These are phyloP conservation scores for Russula olivacea DNA, from an alignment of 768 basidiomycete genomes.

Conservation along the genomic window DNA sequence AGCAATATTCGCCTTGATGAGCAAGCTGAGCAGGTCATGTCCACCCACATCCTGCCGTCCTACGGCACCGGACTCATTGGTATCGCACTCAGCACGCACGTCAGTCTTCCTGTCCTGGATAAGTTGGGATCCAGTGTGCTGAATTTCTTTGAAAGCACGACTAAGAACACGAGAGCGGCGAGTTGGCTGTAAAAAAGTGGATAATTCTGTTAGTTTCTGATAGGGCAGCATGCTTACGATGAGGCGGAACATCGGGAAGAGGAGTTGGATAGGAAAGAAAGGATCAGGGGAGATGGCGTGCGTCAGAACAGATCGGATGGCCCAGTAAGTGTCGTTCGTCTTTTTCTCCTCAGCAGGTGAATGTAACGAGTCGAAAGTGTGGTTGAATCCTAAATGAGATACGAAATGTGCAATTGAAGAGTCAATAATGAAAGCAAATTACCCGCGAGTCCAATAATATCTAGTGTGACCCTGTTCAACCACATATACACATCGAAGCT, in stretches of 20 bases:
- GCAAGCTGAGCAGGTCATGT: conserved; percentile 30
- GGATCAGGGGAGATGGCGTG: conserved; percentile 12
- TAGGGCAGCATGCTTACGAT: conserved; percentile 33
- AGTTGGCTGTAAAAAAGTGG: conserved; percentile 26
- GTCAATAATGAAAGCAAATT: too few relatives aligned
- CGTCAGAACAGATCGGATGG: conserved; percentile 33
- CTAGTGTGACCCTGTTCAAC: conserved; percentile 26
- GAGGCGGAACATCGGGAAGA: conserved; percentile 36
- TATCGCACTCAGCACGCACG: conserved; percentile 21
- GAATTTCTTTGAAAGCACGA: conserved; percentile 39
- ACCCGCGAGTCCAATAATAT: conserved; percentile 29
- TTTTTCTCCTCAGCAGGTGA: conserved; percentile 22
- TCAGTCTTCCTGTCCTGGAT: conserved; percentile 45
- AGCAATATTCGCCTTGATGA: conserved; percentile 33
- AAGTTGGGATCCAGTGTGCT: conserved; percentile 45
- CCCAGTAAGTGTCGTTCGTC: conserved; percentile 31
- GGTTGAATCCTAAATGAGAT: conserved; percentile 35
- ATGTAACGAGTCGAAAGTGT: conserved; percentile 34
- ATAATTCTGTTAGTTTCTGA: neutral
- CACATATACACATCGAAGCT: conserved; percentile 22
- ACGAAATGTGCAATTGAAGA: neutral
- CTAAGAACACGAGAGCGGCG: conserved; percentile 21
- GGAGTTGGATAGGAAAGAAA: conserved; percentile 32
- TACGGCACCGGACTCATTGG: neutral
- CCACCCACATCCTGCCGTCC: conserved; percentile 25